Base-by-base conservation (phyloP, 163 green algal genomes). In the Prototheca cutis region DNA sequence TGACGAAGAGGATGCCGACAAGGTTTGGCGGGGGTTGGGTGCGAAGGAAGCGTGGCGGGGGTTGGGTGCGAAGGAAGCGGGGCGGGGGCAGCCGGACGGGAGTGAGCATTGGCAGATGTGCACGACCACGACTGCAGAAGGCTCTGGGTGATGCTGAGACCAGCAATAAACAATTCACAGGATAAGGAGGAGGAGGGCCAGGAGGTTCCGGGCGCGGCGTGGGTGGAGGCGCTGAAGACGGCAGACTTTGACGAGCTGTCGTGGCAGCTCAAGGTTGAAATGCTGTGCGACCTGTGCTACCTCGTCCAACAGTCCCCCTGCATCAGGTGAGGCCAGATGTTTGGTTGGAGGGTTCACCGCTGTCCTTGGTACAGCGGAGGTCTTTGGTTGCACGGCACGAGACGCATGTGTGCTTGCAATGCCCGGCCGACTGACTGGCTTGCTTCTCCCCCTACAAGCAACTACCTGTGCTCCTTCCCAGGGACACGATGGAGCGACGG, bases 261-360 rank as follows among this genome's bases (percentile, higher is more conserved):
- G 10, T 48, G 89, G 47, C 48, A 71, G 25, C 55, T 84, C 48
- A 75, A 76, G 4, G 33, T 85, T 30, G 70, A 58, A 24, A 73
- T 77, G 53, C 66, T 93, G 56, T 42, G 53, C 24, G 65, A 76
- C 34, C 71, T 93, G 55, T 73, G 76, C 51, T 70, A 88, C 36
- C 53, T 83, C 19, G 71, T 71, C 28, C 31, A 85, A 45, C 75
- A 87, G 29, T 62, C 65, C 0, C 82, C 79, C 42, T 80, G 66
- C 32, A 69, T 88, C 52, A 61, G n/a, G n/a, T n/a, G n/a, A n/a
- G n/a, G n/a, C n/a, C n/a, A n/a, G n/a, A n/a, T n/a, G n/a, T n/a
- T n/a, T n/a, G n/a, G n/a, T n/a, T n/a, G n/a, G n/a, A n/a, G n/a
- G n/a, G n/a, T n/a, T n/a, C n/a, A n/a, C n/a, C n/a, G n/a, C n/a